phyloP scores from a whole-genome alignment of 2,329 filamentous ascomycete species.

The Teratosphaeria viscida region DNA sequence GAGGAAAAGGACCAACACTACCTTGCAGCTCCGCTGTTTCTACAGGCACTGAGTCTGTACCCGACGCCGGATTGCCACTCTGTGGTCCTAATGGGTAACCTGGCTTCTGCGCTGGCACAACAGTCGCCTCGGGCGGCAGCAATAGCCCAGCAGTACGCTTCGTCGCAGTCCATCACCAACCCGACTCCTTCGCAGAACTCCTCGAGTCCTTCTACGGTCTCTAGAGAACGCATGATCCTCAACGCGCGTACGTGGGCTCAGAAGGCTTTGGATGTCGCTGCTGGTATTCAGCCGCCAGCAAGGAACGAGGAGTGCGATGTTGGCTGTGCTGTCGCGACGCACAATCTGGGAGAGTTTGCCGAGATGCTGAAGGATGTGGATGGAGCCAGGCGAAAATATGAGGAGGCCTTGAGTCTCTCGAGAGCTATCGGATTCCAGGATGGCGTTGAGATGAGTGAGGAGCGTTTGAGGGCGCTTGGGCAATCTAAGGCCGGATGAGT shows the following conservation, averaged over 20 bases:
- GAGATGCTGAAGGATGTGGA: constrained; percentile 57
- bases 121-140: constrained; percentile 36
- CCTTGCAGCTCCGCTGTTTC: constrained; percentile 73
- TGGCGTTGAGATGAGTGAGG: constrained; percentile 32
- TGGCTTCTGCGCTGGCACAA: constrained; percentile 63
- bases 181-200: background rate
- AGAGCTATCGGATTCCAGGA: constrained; percentile 39
- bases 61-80: constrained; percentile 60
- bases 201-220: constrained; percentile 24
- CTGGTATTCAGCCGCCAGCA: constrained; percentile 53
- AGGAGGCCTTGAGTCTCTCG: constrained; percentile 54
- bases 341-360: constrained; percentile 77
- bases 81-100: constrained; percentile 77
- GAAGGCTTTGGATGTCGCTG: constrained; percentile 61
- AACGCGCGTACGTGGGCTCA: constrained; percentile 68
- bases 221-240: constrained; percentile 49
- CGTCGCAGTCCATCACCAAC: constrained; percentile 21
- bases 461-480: constrained; percentile 20
- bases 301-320: constrained; percentile 71
- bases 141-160: constrained; percentile 20
- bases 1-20: constrained; percentile 64
- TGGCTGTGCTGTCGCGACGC: constrained; percentile 72
- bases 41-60: constrained; percentile 68
- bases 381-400: constrained; percentile 58
- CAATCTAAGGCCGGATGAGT: background rate